A percentile compares a stretch with the other conserved stretches of the same genome.
These are phyloP conservation scores for Candida argentea DNA, from an alignment of 805 yeast species.

Conservation along the genomic window DNA sequence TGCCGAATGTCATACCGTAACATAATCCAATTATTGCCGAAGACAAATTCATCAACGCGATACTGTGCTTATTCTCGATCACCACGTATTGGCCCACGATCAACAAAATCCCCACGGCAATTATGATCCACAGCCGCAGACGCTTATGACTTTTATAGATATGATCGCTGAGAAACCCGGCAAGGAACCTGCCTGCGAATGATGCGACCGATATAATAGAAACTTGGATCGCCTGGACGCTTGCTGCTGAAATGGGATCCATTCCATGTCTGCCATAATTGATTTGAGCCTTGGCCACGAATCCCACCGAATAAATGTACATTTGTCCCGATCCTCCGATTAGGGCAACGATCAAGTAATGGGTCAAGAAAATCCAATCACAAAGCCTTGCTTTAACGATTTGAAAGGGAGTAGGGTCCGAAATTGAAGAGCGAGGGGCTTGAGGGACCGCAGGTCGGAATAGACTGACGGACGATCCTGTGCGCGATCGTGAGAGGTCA, in stretches of 20 bases:
- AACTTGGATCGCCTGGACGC: conserved; percentile 62
- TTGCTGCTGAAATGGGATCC: conserved; percentile 12
- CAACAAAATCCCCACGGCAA: conserved; percentile 28
- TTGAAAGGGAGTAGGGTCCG: conserved; percentile 5
- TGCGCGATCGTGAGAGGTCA: conserved; percentile 9
- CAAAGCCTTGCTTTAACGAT: conserved; percentile 13
- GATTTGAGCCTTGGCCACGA: conserved; percentile 43
- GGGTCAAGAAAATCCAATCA: conserved; percentile 33
- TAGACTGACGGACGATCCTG: conserved; percentile 1
- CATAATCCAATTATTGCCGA: conserved; percentile 53
- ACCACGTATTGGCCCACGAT: conserved; percentile 29
- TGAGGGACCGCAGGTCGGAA: conserved; percentile 1
- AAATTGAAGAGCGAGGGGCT: neutral
- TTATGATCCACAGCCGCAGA: conserved; percentile 60
- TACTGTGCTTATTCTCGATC: conserved; percentile 15
- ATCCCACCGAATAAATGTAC: conserved; percentile 67
- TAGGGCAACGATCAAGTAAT: conserved; percentile 45
- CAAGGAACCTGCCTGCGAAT: conserved; percentile 50
- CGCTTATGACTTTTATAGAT: conserved; percentile 39
- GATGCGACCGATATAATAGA: conserved; percentile 56
- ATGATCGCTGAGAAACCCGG: conserved; percentile 61
- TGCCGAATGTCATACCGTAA: conserved; percentile 65
- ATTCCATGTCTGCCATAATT: too few relatives aligned
- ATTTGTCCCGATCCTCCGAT: conserved; percentile 60
- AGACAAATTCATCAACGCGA: conserved; percentile 32